Conservation (phyloP, 2,329 filamentous ascomycete species). For the Pezicula radicicola region DNA sequence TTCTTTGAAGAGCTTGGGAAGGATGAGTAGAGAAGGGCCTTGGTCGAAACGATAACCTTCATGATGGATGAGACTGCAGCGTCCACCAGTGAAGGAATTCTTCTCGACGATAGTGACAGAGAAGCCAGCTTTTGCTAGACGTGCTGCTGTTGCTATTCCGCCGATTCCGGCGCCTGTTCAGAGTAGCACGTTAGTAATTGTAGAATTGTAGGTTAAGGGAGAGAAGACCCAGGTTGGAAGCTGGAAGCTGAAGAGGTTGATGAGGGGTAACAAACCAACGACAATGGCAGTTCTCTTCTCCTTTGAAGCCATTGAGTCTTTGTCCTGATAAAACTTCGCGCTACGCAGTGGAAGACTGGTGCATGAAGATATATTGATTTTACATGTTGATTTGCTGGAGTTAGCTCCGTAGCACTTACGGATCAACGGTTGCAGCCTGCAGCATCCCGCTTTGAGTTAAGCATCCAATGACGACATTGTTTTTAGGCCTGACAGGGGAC, state of each 20-base stretch:
- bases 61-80: constrained; percentile 63
- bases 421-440: neutral
- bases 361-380: constrained; percentile 6
- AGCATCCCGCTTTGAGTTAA: constrained; percentile 1
- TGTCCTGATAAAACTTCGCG: neutral
- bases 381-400: constrained; percentile 15
- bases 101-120: constrained; percentile 76
- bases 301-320: constrained; percentile 23
- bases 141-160: constrained; percentile 68
- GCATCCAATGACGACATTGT: neutral
- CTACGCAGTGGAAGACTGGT: constrained; percentile 10
- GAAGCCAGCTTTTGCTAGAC: constrained; percentile 68
- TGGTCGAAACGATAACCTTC: constrained; percentile 70
- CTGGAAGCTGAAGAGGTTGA: neutral
- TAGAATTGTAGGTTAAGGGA: too few relatives aligned
- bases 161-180: constrained; percentile 63
- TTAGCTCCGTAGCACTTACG: constrained; percentile 1
- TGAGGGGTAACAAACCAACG: constrained; percentile 39
- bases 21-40: constrained; percentile 69
- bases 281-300: constrained; percentile 46
- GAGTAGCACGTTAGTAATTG: constrained; percentile 14
- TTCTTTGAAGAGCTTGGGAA: constrained; percentile 68
- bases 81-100: constrained; percentile 68
- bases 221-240: neutral
- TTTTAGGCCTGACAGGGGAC: neutral